These are phyloP conservation scores for Xylaria castorea DNA, from an alignment of 495 filamentous ascomycete species.

Conservation along the genomic window DNA sequence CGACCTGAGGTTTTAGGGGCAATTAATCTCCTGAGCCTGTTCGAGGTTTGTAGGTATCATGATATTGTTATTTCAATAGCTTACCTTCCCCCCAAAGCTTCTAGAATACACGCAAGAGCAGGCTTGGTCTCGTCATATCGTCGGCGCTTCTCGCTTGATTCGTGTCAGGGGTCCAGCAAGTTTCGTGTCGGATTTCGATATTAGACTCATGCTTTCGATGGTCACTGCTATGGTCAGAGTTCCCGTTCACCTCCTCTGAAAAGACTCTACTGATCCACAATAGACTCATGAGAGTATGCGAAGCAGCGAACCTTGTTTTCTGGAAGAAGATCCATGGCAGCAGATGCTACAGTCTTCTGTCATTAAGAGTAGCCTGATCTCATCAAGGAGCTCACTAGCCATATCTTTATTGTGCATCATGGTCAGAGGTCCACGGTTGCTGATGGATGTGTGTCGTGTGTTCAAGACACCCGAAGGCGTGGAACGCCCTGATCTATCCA, in stretches of 20 bases:
- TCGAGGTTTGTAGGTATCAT: neutral
- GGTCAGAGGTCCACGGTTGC: neutral
- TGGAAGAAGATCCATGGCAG: neutral
- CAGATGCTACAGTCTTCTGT: neutral
- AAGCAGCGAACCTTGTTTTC: neutral
- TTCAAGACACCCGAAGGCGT: neutral
- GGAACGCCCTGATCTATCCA: no score
- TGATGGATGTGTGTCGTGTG: neutral
- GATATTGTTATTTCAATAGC: neutral
- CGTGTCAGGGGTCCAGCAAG: neutral
- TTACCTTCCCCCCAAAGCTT: neutral
- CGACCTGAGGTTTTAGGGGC: neutral
- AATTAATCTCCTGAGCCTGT: neutral
- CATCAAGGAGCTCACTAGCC: neutral
- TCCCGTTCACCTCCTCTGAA: neutral
- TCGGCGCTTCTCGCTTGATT: constrained; percentile 11
- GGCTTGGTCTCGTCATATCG: constrained; percentile 13
- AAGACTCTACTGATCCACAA: neutral
- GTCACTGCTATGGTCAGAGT: neutral
- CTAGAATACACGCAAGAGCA: neutral
- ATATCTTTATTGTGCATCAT: neutral
- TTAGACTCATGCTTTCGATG: neutral
- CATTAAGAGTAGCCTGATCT: neutral
- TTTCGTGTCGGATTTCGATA: neutral
- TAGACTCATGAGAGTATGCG: neutral